Evolutionary conservation across 257 asterid species (phyloP).

Genomic region (Nicotiana paniculata): DNA sequence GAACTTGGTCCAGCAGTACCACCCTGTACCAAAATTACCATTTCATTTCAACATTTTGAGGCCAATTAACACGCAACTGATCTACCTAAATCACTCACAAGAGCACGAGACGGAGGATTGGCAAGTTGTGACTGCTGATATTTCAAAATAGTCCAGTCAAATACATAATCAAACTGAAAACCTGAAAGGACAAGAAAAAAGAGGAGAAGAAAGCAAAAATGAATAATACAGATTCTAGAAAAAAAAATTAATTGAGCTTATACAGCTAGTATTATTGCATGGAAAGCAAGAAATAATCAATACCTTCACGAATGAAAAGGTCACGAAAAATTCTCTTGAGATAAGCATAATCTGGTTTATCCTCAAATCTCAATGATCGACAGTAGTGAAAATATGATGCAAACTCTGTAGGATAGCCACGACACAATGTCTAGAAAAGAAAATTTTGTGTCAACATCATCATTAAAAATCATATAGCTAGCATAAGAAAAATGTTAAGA

Average conservation of each 20-base stretch:
- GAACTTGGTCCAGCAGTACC: conserved; percentile 56
- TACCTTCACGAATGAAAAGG: conserved; percentile 88
- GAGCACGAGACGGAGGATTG: conserved; percentile 70
- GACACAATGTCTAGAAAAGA: conserved; percentile 53
- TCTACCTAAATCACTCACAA: conserved; percentile 43
- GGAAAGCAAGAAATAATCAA: background rate
- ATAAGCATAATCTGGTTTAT: conserved; percentile 76
- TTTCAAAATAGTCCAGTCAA: conserved; percentile 85
- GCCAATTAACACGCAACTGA: conserved; percentile 5
- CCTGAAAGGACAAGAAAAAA: conserved; percentile 36
- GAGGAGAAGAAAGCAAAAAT: background rate
- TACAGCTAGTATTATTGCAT: background rate
- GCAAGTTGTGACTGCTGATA: conserved; percentile 75
- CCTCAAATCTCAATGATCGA: conserved; percentile 78
- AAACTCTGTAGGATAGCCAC: conserved; percentile 75
- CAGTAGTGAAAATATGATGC: conserved; percentile 89
- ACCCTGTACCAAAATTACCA: conserved; percentile 35
- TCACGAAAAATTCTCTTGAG: conserved; percentile 77
- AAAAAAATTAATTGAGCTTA: background rate
- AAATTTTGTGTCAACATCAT: conserved; percentile 13
- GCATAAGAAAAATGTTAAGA: background rate
- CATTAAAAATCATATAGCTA: background rate
- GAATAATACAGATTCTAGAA: background rate
- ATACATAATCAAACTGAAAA: conserved; percentile 72
- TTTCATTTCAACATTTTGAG: background rate